These are phyloP conservation scores for Phytophthora fragariaefolia DNA, from an alignment of 352 stramenopile species.

Conservation along the genomic window DNA sequence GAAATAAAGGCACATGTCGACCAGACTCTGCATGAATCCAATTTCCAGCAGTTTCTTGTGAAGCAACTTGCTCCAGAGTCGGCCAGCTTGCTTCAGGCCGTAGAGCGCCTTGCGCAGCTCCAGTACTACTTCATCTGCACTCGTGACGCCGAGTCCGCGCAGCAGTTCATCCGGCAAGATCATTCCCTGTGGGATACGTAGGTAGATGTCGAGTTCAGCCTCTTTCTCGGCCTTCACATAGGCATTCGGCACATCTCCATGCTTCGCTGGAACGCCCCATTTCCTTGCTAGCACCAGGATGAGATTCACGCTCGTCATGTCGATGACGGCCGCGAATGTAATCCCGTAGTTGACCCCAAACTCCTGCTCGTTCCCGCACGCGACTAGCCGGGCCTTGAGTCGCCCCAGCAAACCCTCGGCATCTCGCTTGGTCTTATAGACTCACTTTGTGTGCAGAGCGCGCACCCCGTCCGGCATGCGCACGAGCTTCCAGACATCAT, in stretches of 20 bases:
- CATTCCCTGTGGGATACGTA: not conserved
- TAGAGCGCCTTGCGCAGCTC: too few relatives aligned
- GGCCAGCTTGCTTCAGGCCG: too few relatives aligned
- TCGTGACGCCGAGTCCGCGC: too few relatives aligned
- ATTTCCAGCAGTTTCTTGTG: too few relatives aligned
- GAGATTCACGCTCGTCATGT: not conserved
- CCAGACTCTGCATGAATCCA: too few relatives aligned
- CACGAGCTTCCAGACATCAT: not conserved
- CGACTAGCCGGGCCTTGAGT: slow-evolving; percentile 27
- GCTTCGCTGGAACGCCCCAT: not conserved
- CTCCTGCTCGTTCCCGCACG: slow-evolving; percentile 24
- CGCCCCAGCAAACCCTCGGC: slow-evolving; percentile 20
- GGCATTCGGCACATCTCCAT: slow-evolving; percentile 12
- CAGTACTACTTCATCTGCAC: too few relatives aligned
- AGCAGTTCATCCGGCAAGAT: too few relatives aligned
- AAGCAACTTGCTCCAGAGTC: too few relatives aligned
- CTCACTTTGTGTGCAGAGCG: slow-evolving; percentile 22
- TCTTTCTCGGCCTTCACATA: slow-evolving; percentile 6
- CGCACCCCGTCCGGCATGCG: too few relatives aligned
- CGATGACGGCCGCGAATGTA: too few relatives aligned
- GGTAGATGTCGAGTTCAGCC: slow-evolving; percentile 10
- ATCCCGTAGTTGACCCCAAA: slow-evolving; percentile 12
- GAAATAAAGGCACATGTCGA: too few relatives aligned
- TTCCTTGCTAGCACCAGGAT: not conserved
- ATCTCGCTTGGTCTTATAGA: slow-evolving; percentile 9